Base-by-base conservation (phyloP, 2,329 filamentous ascomycete genomes). In the Onygenales sp. region DNA sequence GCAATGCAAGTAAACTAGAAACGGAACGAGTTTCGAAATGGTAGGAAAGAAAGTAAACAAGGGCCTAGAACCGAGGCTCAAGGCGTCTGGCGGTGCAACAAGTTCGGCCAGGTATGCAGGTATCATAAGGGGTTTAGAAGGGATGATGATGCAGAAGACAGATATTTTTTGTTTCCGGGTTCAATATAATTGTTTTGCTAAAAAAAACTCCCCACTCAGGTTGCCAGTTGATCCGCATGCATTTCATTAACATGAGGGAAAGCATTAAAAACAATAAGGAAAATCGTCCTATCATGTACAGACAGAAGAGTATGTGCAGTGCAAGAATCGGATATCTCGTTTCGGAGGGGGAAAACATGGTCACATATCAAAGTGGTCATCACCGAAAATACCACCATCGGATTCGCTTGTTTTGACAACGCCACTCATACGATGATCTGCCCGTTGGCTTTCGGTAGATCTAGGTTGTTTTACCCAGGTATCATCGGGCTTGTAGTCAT, bases 321-420 rank as follows among this genome's bases (percentile, higher is more conserved):
- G 36, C 32, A 46, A 36, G 8, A 31, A 45, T 42, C 17, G 38
- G 36, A 38, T 31, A 14, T 32, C 17, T 39, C 46, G 39, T 44
- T 38, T 8, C n/a, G 31, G 39, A 9, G 3, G 13, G 32, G 35
- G 5, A n/a, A 38, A 21, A 11, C 2, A 10, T 35, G 31, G 47
- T 72, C 69, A 73, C 67, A 73, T 72, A 61, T 72, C 70, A 66
- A 73, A 72, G 59, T 72, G 67, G 56, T 71, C 69, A 65, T 71
- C 69, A 57, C 70, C 69, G 60, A 73, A 73, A 52, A 73, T 71
- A 31, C 67, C 70, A 7, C 65, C 60, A 55, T 73, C 71, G 49
- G 61, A 60, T 33, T 72, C 69, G 44, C 64, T 63, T 11, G 66
- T 69, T 61, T 66, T 69, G 53, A 72, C 68, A 33, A 73, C 65